A percentile compares a stretch with the other conserved stretches of the same genome.
These are phyloP conservation scores for Capsicum pubescens DNA, from an alignment of 257 asterid species.

Conservation along the genomic window DNA sequence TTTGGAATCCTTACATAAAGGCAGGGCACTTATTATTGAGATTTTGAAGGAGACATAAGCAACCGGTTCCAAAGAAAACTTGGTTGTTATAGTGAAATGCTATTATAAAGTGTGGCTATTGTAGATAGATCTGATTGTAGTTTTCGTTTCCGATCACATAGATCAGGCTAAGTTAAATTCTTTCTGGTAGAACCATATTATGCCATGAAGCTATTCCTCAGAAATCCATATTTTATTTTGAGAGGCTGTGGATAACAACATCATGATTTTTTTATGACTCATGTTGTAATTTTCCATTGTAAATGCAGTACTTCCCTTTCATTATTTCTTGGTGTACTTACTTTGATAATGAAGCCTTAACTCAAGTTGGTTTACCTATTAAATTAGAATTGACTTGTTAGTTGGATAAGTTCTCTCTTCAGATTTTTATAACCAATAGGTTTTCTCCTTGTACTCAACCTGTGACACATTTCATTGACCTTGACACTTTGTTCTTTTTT, in stretches of 20 bases:
- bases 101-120: neutral
- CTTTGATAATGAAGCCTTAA: constrained; percentile 14
- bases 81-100: neutral
- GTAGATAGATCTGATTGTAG: neutral
- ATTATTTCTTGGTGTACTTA: neutral
- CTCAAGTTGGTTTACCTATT: neutral
- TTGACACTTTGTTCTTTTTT: neutral
- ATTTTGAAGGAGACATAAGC: neutral
- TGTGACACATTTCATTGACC: neutral
- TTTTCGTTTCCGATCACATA: neutral
- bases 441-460: neutral
- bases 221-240: neutral
- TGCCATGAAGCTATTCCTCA: no score
- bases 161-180: neutral
- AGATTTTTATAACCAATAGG: constrained; percentile 1
- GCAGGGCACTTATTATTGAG: neutral
- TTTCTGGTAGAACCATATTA: no score
- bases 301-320: neutral
- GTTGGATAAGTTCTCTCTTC: constrained; percentile 9
- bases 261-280: neutral
- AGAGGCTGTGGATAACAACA: neutral
- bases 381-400: neutral
- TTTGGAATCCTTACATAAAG: neutral
- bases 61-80: neutral
- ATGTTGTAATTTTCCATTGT: neutral